Base-by-base conservation (phyloP, 2,329 filamentous ascomycete genomes). In the Epichloe festucae region DNA sequence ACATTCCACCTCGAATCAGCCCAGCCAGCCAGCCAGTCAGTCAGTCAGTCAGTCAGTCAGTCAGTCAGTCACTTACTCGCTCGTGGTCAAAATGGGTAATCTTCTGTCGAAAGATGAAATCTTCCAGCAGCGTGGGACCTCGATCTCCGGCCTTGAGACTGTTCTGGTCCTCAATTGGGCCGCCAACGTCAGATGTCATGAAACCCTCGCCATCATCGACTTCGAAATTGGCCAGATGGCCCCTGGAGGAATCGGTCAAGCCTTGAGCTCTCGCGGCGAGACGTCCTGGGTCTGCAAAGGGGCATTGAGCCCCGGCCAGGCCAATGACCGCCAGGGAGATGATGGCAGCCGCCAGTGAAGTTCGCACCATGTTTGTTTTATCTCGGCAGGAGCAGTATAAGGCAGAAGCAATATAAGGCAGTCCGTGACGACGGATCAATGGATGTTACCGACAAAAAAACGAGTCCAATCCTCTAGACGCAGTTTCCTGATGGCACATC, bases 61-160 rank as follows among this genome's bases (percentile, higher is more conserved):
- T 38, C 10, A 6, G 21, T 27, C 6, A 43, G 11, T 31, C 6
- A 61, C 70, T 61, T 66, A 84, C 84, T 21, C 84, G 71, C 60
- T 87, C 84, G 58, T 87, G 83, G 52, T 87, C 82, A 58, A 87
- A 86, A 50, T 77, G 78, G 46, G 79, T 79, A 42, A 85, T 83
- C 69, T 85, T 87, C 59, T 88, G 82, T 35, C 84, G 75, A 62
- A 85, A 82, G 56, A 84, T 81, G 48, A 84, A 86, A 62, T 88
- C 85, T 60, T 88, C 85, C 0, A 89, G 68, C 19, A 88, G 68
- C 1, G 81, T 83, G 1, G 84, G 76, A 1, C 85, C 85, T 44
- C 83, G 73, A 7, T 76, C 72, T 2, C 85, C 85, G n/a, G 76
- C 82, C 58, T 74, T 82, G 39, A 88, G 67, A 58, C 80, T 85